Base-by-base conservation (phyloP, 768 basidiomycete species). In the Baorangia bicolor region DNA sequence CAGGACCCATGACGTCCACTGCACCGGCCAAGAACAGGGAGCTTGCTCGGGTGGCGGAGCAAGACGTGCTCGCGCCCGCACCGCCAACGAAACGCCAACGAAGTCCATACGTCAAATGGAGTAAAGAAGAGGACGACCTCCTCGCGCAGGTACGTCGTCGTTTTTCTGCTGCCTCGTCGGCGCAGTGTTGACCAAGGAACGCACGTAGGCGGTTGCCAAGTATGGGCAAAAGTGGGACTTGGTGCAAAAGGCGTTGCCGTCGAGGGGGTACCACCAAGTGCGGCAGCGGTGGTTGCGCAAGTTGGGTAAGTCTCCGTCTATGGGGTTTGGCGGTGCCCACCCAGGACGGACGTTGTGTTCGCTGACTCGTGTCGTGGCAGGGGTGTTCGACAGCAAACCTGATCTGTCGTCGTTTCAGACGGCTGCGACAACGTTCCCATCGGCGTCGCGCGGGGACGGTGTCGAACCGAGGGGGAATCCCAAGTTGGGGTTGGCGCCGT, bases 81-180 rank as follows among this genome's bases (percentile, higher is more conserved):
- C 65, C 63, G 23, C 58, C 72, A n/a, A 59, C 52, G 16, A 74
- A 69, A 50, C 66, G 75, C 45, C 70, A 69, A 40, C 64, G 74
- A 31, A 77, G 73, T 53, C 74, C 76, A 10, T 77, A 77, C 50
- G 62, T 74, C 46, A 76, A 76, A 46, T 76, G 76, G 75, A 77
- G 67, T 23, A 76, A 72, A 49, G 75, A 76, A 52, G 76, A 76
- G 48, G 76, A 76, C 37, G 75, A 75, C 21, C 63, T 76, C 2
- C 64, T 77, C 18, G 66, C 73, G 7, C 72, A 76, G 61, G 76
- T 75, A 48, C 9, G 64, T 52, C 25, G 4, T 49, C 35, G 4
- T 40, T 34, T 2, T 3, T 39, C 33, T 41, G 3, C 33, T 40
- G 5, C 7, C 9, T 21, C 14, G 7, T 33, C 7, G 1, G 27